Conservation (phyloP, 768 basidiomycete genomes). For the Boletus rubroflammeus region DNA sequence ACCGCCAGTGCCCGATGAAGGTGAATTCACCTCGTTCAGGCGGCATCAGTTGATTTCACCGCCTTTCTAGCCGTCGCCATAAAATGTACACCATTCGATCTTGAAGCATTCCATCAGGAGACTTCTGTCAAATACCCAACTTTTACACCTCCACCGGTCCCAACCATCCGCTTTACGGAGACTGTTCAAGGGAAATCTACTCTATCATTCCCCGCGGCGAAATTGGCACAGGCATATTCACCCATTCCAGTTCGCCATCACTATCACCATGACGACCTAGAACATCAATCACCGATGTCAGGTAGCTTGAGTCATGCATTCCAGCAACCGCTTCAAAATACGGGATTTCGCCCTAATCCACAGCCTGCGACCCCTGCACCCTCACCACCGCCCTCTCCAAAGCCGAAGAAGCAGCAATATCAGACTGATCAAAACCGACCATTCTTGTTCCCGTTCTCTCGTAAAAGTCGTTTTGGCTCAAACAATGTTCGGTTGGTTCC, state of each 20-base stretch:
- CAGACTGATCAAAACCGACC: slow-evolving; percentile 95
- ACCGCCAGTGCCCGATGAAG: slow-evolving; percentile 47
- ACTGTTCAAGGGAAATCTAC: slow-evolving; percentile 28
- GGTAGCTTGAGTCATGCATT: slow-evolving; percentile 35
- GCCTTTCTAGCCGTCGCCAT: slow-evolving; percentile 52
- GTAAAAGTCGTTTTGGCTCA: slow-evolving; percentile 43
- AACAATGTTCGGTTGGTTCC: slow-evolving; percentile 75
- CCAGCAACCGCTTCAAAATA: slow-evolving; percentile 31
- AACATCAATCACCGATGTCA: slow-evolving; percentile 44
- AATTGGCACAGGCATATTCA: slow-evolving; percentile 84
- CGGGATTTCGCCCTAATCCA: slow-evolving; percentile 37
- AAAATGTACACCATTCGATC: slow-evolving; percentile 89
- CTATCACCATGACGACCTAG: slow-evolving; percentile 82
- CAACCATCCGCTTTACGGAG: slow-evolving; percentile 32
- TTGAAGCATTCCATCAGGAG: slow-evolving; percentile 85
- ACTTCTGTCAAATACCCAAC: slow-evolving; percentile 96
- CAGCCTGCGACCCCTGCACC: slow-evolving; percentile 90
- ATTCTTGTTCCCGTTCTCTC: slow-evolving; percentile 93
- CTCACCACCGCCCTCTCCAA: slow-evolving; percentile 77
- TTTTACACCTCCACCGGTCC: slow-evolving; percentile 61
- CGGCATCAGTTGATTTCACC: slow-evolving; percentile 4
- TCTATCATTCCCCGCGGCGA: slow-evolving; percentile 44
- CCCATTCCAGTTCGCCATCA: slow-evolving; percentile 94
- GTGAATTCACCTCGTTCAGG: slow-evolving; percentile 26
- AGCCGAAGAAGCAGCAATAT: slow-evolving; percentile 97